phyloP scores from a whole-genome alignment of 306 rosid species.

The Cucurbita argyrosperma region DNA sequence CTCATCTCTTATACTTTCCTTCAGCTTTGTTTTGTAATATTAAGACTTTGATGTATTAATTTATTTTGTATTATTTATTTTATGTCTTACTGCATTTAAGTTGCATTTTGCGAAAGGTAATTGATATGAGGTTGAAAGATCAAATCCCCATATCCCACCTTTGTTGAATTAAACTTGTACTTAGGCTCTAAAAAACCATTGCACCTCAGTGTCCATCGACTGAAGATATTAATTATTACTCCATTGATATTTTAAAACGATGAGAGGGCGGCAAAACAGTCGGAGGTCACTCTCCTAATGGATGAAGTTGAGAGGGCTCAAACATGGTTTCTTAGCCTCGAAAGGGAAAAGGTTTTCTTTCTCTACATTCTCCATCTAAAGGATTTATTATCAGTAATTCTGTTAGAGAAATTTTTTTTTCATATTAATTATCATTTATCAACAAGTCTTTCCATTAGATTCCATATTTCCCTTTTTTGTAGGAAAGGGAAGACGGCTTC shows the following conservation, averaged over 20 bases:
- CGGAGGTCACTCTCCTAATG: constrained; percentile 72
- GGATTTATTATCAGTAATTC: neutral
- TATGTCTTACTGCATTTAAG: neutral
- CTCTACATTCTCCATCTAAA: neutral
- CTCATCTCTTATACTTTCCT: neutral
- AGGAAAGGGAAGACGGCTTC: neutral
- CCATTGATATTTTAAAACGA: constrained; percentile 38
- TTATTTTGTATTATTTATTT: neutral
- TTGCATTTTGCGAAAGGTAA: too few relatives aligned
- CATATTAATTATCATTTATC: neutral
- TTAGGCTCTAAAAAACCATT: neutral
- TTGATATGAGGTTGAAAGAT: too few relatives aligned
- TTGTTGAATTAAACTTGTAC: neutral
- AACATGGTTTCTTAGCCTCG: constrained; percentile 50
- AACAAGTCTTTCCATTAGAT: neutral
- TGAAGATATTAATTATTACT: neutral
- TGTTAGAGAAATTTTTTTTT: neutral
- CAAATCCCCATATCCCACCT: too few relatives aligned
- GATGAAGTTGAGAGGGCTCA: constrained; percentile 60
- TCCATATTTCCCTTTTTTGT: neutral
- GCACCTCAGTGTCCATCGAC: neutral
- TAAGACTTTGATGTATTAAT: neutral
- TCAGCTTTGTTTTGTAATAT: neutral
- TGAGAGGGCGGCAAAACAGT: constrained; percentile 79
- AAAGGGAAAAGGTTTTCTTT: constrained; percentile 41